These are phyloP conservation scores for peach (Prunus persica) DNA, from an alignment of 306 rosid species.

Conservation along the genomic window Prunus_persica_NCBIv2 NC_034009.1:696501-697000, in stretches of 20 bases:
- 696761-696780: constrained; percentile 12
- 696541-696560: constrained; percentile 30
- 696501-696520: neutral
- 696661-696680: neutral
- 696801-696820: constrained; percentile 11
- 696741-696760: constrained; percentile 17
- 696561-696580: constrained; percentile 31
- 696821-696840: constrained; percentile 22
- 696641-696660: constrained; percentile 10
- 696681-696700: constrained; percentile 13
- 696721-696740: constrained; percentile 22
- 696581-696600: constrained; percentile 8
- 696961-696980: constrained; percentile 16
- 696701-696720: constrained; percentile 38
- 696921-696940: constrained; percentile 10
- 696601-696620: neutral
- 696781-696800: neutral
- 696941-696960: constrained; percentile 18
- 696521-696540: constrained; percentile 20
- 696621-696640: constrained; percentile 15
- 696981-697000: constrained; percentile 15
- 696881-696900: neutral
- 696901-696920: neutral
- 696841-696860: neutral
- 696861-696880: neutral